Evolutionary conservation across 805 yeast species (phyloP), one percentile per base, ranked within the genome.

Genomic region (Teunomyces funiuensis): DNA sequence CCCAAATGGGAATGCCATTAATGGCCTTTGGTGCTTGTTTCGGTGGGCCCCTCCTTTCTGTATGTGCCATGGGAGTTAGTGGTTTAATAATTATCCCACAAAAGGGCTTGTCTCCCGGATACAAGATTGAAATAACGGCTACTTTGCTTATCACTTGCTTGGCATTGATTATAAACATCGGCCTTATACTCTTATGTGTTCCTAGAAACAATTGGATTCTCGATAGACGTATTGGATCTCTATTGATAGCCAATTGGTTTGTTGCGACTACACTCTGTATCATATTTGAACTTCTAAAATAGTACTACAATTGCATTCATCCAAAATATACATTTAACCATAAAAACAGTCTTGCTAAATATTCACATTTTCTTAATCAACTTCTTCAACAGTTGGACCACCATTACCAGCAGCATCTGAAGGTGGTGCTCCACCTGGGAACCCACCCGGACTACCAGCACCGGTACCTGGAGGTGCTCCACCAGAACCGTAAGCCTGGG

Each of bases 21-120:
- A 85, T 91, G 85, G 97, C 97, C 0, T 69, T 93, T n/a, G 86
- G 93, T 20, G 97, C 97, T 0, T 90, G 98, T 55, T 85, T 90
- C 59, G 98, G 97, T 0, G 88, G 97, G 1, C 98, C 98, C 0
- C 63, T 91, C 43, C 60, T 93, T 30, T 84, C 89, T 40, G 66
- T 93, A 8, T 70, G 90, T 28, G 95, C 97, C 0, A 65, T 91
- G 45, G 97, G 97, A 0, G 54, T 83, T 4, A 84, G 86, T 50
- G 89, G 91, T 0, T 45, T 87, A 25, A 23, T 63, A 5, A 27
- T 54, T 4, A 37, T 56, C 2, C 37, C 49, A 3, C 41, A 44
- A 2, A 43, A 41, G 19, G 30, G 31, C 16, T 41, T 46, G 14
- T 13, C 18, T 36, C 36, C n/a, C 36, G 55, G 55, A 2, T 52